Evolutionary conservation across 345 rosid genomes (phyloP).

Genomic region (Citrus maxima): DNA sequence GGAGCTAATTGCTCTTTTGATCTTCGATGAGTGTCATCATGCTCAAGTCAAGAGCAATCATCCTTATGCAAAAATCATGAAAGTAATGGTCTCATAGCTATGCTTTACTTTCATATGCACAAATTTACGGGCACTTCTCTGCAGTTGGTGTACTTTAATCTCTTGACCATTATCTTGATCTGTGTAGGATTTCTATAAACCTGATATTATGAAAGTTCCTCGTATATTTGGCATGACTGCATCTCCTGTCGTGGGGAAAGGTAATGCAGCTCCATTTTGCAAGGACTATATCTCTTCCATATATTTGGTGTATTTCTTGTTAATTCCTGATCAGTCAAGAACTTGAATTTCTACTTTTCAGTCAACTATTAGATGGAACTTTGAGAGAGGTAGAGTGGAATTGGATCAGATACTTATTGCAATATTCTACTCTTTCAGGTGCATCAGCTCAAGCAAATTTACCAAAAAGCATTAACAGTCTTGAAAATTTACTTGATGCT

Average conservation of each 20-base stretch:
- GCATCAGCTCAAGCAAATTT: constrained; percentile 64
- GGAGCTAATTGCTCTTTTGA: constrained; percentile 81
- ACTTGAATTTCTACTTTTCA: background rate
- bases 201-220: constrained; percentile 47
- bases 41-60: constrained; percentile 79
- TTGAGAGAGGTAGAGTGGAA: background rate
- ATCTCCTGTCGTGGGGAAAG: constrained; percentile 93
- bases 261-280: constrained; percentile 30
- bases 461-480: constrained; percentile 81
- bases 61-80: constrained; percentile 93
- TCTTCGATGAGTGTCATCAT: constrained; percentile 97
- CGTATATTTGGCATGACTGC: constrained; percentile 99
- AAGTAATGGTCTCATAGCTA: constrained; percentile 42
- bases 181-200: constrained; percentile 66
- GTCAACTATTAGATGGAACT: background rate
- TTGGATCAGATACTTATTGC: background rate
- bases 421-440: constrained; percentile 50
- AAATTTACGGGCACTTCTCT: background rate
- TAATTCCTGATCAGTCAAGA: background rate
- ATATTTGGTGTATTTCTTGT: background rate
- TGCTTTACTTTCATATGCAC: background rate
- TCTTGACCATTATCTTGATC: constrained; percentile 21
- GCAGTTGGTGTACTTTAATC: constrained; percentile 14
- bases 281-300: background rate
- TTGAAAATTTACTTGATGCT: constrained; percentile 84